Evolutionary conservation across 805 yeast genomes (phyloP).

Genomic region (Hanseniaspora meyeri): DNA sequence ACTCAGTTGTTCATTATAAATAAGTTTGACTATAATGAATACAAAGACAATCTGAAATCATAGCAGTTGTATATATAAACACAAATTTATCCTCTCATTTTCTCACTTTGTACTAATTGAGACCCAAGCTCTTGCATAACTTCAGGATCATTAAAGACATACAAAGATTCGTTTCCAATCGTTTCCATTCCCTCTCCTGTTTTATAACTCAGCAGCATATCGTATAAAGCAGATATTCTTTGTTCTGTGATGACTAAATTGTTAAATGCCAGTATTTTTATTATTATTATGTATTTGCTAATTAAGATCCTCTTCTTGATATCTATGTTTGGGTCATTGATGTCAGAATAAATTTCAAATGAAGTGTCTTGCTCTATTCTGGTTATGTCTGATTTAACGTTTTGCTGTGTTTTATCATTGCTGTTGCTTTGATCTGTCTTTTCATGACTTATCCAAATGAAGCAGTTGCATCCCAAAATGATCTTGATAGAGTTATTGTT

Average conservation of each 20-base stretch:
- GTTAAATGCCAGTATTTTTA: slow-evolving; percentile 67
- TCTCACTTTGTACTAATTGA: slow-evolving; percentile 6
- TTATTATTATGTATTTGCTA: slow-evolving; percentile 72
- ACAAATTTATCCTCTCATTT: slow-evolving; percentile 4
- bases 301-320: slow-evolving; percentile 55
- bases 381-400: slow-evolving; percentile 38
- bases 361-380: slow-evolving; percentile 85
- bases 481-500: slow-evolving; percentile 80
- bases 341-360: slow-evolving; percentile 88
- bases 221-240: slow-evolving; percentile 70
- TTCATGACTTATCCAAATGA: slow-evolving; percentile 78
- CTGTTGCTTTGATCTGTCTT: slow-evolving; percentile 26
- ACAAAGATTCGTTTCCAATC: background rate
- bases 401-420: slow-evolving; percentile 20
- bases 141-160: slow-evolving; percentile 7
- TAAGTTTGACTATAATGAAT: background rate
- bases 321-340: slow-evolving; percentile 59
- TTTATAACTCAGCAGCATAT: slow-evolving; percentile 32
- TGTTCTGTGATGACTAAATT: slow-evolving; percentile 80
- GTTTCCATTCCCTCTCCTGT: slow-evolving; percentile 13
- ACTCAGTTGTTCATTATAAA: too few relatives aligned
- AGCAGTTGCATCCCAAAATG: slow-evolving; percentile 90
- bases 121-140: slow-evolving; percentile 9
- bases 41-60: background rate
- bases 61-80: background rate